A percentile compares a stretch with the other conserved stretches of the same genome.
These are phyloP conservation scores for Phanerochaete carnosa DNA, from an alignment of 768 basidiomycete species.

Conservation along the genomic window DNA sequence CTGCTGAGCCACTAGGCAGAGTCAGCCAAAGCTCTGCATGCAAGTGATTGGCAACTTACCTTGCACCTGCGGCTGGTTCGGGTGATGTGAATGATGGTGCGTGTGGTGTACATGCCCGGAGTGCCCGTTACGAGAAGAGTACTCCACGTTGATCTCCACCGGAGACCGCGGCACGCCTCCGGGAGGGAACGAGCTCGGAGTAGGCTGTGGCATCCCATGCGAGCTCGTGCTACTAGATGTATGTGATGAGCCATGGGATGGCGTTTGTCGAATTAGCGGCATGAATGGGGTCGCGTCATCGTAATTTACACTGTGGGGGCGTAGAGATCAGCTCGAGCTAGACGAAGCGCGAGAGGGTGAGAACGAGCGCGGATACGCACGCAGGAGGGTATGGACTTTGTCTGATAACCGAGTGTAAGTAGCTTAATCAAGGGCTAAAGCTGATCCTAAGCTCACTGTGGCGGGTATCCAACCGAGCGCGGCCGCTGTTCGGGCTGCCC, in stretches of 20 bases:
- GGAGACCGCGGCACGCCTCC: background rate
- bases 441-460: slow-evolving; percentile 1
- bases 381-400: background rate
- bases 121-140: background rate
- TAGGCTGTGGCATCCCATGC: background rate
- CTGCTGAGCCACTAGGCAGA: background rate
- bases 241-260: background rate
- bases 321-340: background rate
- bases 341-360: background rate
- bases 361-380: background rate
- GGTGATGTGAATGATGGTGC: background rate
- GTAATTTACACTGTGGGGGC: background rate
- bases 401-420: background rate
- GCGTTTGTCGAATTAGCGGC: slow-evolving; percentile 4
- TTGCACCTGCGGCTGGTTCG: background rate
- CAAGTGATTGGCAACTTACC: background rate
- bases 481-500: background rate
- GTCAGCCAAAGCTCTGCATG: background rate
- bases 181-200: background rate
- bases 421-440: background rate
- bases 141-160: background rate
- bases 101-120: background rate
- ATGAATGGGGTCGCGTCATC: background rate
- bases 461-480: background rate
- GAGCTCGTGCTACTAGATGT: background rate